Conservation (phyloP, 2,329 filamentous ascomycete genomes). For the Plectosphaerella plurivora region DNA sequence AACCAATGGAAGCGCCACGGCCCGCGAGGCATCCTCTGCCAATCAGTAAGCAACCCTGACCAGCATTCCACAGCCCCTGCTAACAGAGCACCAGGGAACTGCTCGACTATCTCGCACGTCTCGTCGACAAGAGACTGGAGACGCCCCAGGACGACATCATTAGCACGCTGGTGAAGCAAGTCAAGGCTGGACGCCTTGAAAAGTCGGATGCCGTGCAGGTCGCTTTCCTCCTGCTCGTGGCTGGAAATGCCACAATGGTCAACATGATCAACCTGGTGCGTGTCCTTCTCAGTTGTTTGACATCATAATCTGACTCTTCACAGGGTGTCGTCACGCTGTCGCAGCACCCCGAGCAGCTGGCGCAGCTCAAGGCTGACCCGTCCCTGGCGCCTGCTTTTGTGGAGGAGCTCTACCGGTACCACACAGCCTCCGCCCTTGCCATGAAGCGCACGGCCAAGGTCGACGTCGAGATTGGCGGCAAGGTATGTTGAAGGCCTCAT, state of each 20-base stretch:
- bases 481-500: constrained; percentile 16
- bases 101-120: constrained; percentile 35
- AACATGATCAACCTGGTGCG: constrained; percentile 43
- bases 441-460: constrained; percentile 43
- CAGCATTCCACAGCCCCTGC: too few relatives aligned
- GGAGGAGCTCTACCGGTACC: constrained; percentile 42
- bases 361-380: constrained; percentile 32
- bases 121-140: constrained; percentile 34
- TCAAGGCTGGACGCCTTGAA: constrained; percentile 30
- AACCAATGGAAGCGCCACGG: constrained; percentile 41
- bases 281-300: background rate
- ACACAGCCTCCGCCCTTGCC: constrained; percentile 41
- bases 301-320: background rate
- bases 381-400: constrained; percentile 33
- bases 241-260: constrained; percentile 48
- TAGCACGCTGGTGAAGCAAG: constrained; percentile 37
- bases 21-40: constrained; percentile 38
- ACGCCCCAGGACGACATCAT: constrained; percentile 40
- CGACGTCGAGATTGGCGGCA: constrained; percentile 37
- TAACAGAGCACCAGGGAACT: constrained; percentile 25
- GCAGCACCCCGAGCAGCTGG: constrained; percentile 36
- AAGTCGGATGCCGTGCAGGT: constrained; percentile 40
- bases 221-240: constrained; percentile 43
- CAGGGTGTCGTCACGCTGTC: constrained; percentile 39
- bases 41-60: constrained; percentile 21